Evolutionary conservation across 305 asterid genomes (phyloP).

Genomic region (Solanum hybrid): DNA sequence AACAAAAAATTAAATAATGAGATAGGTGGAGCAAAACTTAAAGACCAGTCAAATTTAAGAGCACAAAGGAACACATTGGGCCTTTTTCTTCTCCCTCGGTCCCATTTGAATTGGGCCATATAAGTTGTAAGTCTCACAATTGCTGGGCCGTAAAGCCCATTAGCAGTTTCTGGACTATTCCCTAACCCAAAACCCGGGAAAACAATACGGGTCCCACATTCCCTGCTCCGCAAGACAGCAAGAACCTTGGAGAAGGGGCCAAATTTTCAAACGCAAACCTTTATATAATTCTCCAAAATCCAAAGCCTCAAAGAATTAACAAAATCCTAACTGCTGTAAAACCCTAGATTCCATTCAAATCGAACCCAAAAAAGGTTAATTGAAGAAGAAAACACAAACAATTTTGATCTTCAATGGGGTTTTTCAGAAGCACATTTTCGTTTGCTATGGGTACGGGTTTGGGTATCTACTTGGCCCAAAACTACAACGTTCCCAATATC

Average conservation of each 20-base stretch:
- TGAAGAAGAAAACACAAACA: neutral
- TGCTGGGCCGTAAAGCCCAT: neutral
- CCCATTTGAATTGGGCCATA: neutral
- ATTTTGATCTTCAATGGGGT: conserved; percentile 28
- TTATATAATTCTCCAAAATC: neutral
- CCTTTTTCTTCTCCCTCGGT: neutral
- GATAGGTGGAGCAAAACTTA: neutral
- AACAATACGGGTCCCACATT: conserved; percentile 6
- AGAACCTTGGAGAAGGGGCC: conserved; percentile 19
- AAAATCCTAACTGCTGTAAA: neutral
- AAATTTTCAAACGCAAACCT: neutral
- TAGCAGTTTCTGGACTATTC: neutral
- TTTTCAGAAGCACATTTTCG: conserved; percentile 40
- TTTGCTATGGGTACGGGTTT: conserved; percentile 48
- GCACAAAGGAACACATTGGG: neutral
- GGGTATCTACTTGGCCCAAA: conserved; percentile 75
- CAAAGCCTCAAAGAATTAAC: neutral
- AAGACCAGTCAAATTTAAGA: neutral
- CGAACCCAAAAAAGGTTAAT: neutral
- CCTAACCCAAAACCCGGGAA: neutral
- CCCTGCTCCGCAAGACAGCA: neutral
- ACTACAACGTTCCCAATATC: conserved; percentile 68
- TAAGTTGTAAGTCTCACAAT: neutral
- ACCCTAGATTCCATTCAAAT: neutral
- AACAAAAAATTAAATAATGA: too few relatives aligned